Base-by-base conservation (phyloP, 2,329 filamentous ascomycete species). In the Arthroderma uncinatum region DNA sequence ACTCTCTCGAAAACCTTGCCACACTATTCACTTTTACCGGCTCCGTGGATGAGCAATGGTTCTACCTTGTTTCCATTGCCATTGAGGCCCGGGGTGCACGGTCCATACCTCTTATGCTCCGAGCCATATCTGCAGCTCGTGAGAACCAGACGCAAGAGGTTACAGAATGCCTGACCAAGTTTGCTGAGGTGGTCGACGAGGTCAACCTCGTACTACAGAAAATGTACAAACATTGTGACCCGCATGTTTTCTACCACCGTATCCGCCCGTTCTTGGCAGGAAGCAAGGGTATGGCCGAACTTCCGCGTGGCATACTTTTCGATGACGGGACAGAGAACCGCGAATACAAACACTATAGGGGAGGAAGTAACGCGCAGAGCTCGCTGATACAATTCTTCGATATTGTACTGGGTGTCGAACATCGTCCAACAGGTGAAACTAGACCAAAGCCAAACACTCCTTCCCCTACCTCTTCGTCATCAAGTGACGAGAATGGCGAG, bases 361-460 rank as follows among this genome's bases (percentile, higher is more conserved):
- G 93, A 40, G 93, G 93, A 30, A 96, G 90, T 74, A 97, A 98
- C 67, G 93, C 93, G 0, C 93, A 98, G 73, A 95, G 89, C 76
- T 96, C 91, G 58, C 77, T 97, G 59, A 93, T 98, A 61, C 93
- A 98, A 65, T 96, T 97, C 76, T 97, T 97, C 67, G 93, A 98
- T 70, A 83, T 97, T 53, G 84, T 89, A 1, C 82, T 98, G 1
- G 90, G 90, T 44, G 82, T 98, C 55, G 85, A 93, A 68, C 93
- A 98, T 71, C 84, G 87, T 7, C 90, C 92, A 0, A 97, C 93
- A 0, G 92, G 92, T 39, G 82, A 88, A 63, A 85, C 67, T 58
- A 58, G 63, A 58, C 48, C 42, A 8, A 19, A 23, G 1, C 28
- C 37, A 16, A n/a, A 14, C 44, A 44, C 53, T 7, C 8, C 25